A percentile compares a stretch with the other conserved stretches of the same genome.
phyloP scores from a whole-genome alignment of 2,329 filamentous ascomycete genomes.

The Sordariomycetes sp. region DNA sequence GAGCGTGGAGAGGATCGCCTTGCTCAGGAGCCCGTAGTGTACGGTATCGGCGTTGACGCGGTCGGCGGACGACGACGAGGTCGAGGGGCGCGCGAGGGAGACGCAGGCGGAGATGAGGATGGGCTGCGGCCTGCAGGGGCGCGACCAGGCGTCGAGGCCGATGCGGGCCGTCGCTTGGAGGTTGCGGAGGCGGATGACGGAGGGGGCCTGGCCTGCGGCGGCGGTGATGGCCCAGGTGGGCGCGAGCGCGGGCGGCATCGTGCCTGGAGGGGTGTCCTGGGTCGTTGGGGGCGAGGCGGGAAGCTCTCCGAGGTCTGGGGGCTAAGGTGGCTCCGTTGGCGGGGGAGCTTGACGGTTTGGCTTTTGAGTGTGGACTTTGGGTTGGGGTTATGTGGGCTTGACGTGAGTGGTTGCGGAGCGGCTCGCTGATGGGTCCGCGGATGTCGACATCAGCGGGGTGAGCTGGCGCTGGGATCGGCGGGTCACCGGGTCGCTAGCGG shows the following conservation, averaged over 20 bases:
- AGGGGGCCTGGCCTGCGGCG: conserved; percentile 28
- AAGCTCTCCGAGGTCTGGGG: too few relatives aligned
- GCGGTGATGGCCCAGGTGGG: conserved; percentile 21
- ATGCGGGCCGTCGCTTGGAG: conserved; percentile 42
- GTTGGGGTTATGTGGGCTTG: too few relatives aligned
- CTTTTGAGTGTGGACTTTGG: too few relatives aligned
- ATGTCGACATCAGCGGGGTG: too few relatives aligned
- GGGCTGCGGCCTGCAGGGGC: conserved; percentile 44
- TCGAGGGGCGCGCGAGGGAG: conserved; percentile 40
- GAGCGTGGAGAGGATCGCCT: conserved; percentile 41
- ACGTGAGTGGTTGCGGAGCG: too few relatives aligned
- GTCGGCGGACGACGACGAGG: conserved; percentile 43
- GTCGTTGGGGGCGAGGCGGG: too few relatives aligned
- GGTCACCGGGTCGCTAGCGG: too few relatives aligned
- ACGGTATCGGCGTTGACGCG: conserved; percentile 55
- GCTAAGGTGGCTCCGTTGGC: neutral
- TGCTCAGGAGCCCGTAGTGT: conserved; percentile 61
- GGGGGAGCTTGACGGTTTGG: neutral
- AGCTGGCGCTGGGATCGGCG: too few relatives aligned
- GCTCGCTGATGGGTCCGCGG: too few relatives aligned
- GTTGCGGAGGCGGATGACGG: conserved; percentile 46
- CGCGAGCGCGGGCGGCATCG: conserved; percentile 2
- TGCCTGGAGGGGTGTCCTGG: neutral
- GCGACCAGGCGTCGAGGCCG: conserved; percentile 58
- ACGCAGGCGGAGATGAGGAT: conserved; percentile 46